Conservation (phyloP, 805 yeast species). For the Pichia phayaonensis region DNA sequence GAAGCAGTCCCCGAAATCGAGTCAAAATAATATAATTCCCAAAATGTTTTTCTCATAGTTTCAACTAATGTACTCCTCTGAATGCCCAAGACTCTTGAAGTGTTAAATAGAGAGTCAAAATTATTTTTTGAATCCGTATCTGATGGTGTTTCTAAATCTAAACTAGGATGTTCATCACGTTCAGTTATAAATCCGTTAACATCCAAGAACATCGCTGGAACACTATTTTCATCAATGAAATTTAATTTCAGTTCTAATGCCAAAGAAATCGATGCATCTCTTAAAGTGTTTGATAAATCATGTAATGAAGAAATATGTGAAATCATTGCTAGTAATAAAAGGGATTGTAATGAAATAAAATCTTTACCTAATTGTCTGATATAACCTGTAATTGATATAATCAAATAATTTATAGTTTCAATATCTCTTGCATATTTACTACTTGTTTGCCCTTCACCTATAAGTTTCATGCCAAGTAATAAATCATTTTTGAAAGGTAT, state of each 20-base stretch:
- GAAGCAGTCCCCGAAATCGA: conserved; percentile 48
- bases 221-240: conserved; percentile 28
- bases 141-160: conserved; percentile 13
- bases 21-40: conserved; percentile 48
- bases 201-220: conserved; percentile 25
- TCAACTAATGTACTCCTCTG: conserved; percentile 23
- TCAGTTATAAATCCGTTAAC: conserved; percentile 28
- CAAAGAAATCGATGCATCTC: conserved; percentile 35
- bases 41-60: conserved; percentile 38
- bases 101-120: conserved; percentile 9
- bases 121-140: conserved; percentile 15
- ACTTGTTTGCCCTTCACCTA: conserved; percentile 41
- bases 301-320: conserved; percentile 48
- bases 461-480: conserved; percentile 39
- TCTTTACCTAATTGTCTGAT: conserved; percentile 32
- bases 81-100: conserved; percentile 17
- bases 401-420: conserved; percentile 32
- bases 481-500: conserved; percentile 34
- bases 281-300: conserved; percentile 34
- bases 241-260: conserved; percentile 32
- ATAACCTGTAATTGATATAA: conserved; percentile 27
- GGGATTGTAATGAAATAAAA: conserved; percentile 35
- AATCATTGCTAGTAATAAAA: conserved; percentile 34
- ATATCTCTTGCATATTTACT: conserved; percentile 31
- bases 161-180: not conserved